Conservation (phyloP, 2,329 filamentous ascomycete species). For the Diaporthe australafricana region DNA sequence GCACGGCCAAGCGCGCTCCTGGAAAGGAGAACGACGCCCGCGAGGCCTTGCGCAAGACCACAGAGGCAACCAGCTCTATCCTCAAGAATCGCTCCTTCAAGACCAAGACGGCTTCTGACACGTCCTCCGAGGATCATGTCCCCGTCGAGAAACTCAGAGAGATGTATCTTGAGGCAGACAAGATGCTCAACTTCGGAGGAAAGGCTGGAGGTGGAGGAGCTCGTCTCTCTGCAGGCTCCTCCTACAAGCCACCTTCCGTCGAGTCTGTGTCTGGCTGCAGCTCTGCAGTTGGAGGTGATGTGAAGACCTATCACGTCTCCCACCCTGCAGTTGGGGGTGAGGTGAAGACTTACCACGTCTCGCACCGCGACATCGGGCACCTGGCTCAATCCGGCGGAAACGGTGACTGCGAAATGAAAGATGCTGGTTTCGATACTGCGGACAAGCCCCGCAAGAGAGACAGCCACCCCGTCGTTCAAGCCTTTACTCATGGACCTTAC, state of each 20-base stretch:
- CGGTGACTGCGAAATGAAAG: not conserved
- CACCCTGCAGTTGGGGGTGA: not conserved
- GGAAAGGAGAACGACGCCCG: slow-evolving; percentile 35
- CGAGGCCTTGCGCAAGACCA: slow-evolving; percentile 14
- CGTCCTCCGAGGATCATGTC: slow-evolving; percentile 17
- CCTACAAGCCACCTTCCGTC: slow-evolving; percentile 28
- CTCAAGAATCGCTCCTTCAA: slow-evolving; percentile 30
- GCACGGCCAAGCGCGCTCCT: not conserved
- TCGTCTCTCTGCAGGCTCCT: slow-evolving; percentile 18
- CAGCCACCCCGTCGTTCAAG: not conserved
- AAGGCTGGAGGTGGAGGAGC: not conserved
- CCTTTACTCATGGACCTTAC: not conserved
- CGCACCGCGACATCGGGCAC: not conserved
- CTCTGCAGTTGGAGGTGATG: not conserved
- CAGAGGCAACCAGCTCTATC: slow-evolving; percentile 30
- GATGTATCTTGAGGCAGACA: slow-evolving; percentile 24
- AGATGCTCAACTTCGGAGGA: slow-evolving; percentile 5
- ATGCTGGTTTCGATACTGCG: not conserved
- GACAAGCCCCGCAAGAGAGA: not conserved
- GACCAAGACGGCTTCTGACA: slow-evolving; percentile 30
- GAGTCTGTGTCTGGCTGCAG: slow-evolving; percentile 1
- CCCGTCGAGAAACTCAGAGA: slow-evolving; percentile 19
- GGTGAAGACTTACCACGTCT: not conserved
- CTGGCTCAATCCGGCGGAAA: not conserved
- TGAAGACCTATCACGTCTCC: not conserved